phyloP scores from a whole-genome alignment of 257 asterid species.

The Solanum sejunctum region DNA sequence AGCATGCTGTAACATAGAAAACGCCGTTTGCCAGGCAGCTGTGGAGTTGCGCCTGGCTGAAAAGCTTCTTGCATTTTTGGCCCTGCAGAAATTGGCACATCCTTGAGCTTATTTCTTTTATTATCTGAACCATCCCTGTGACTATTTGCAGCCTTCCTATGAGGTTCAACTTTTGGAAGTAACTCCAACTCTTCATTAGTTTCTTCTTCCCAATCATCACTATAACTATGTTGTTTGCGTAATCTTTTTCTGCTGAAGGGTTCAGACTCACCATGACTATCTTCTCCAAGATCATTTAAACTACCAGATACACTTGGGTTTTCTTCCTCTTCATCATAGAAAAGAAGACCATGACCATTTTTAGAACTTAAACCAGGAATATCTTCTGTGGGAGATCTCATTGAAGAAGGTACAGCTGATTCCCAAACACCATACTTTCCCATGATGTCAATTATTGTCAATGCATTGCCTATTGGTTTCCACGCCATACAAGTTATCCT shows the following conservation, averaged over 20 bases:
- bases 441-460: constrained; percentile 72
- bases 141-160: constrained; percentile 36
- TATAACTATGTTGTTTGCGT: constrained; percentile 33
- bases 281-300: constrained; percentile 72
- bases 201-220: constrained; percentile 58
- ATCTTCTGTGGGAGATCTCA: constrained; percentile 95
- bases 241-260: constrained; percentile 55
- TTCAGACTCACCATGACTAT: constrained; percentile 52
- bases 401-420: constrained; percentile 67
- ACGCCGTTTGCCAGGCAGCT: constrained; percentile 73
- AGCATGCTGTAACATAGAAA: constrained; percentile 90
- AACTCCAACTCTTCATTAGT: constrained; percentile 34
- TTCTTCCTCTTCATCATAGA: constrained; percentile 64
- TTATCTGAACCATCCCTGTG: constrained; percentile 23
- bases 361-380: constrained; percentile 48
- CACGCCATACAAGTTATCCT: constrained; percentile 74
- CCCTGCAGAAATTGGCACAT: constrained; percentile 20
- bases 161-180: constrained; percentile 42
- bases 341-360: constrained; percentile 47
- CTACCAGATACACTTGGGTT: constrained; percentile 62
- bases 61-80: constrained; percentile 76
- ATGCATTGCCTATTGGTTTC: constrained; percentile 91
- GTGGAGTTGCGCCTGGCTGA: constrained; percentile 90
- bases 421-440: constrained; percentile 96
- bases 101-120: constrained; percentile 30